Conservation (phyloP, 1,284 basidiomycete genomes). For the Moesziomyces sp. region DNA sequence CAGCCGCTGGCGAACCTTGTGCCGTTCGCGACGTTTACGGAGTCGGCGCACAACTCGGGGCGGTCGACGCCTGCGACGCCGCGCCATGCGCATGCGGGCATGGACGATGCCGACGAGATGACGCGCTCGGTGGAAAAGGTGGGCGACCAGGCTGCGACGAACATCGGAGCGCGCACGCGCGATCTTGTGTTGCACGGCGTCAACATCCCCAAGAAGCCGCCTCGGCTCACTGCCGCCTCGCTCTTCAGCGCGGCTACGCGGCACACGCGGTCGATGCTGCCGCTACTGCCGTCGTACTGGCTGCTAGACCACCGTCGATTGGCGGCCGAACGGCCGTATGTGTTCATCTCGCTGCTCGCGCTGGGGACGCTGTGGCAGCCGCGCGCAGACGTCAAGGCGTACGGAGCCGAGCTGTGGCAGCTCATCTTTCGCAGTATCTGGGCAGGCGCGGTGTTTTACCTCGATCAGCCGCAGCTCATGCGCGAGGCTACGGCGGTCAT, state of each 20-base stretch:
- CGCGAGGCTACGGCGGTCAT: slow-evolving; percentile 38
- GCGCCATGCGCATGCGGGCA: slow-evolving; percentile 12
- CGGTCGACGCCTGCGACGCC: slow-evolving; percentile 39
- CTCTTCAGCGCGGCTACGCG: slow-evolving; percentile 44
- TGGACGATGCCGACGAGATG: slow-evolving; percentile 45
- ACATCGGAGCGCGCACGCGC: slow-evolving; percentile 41
- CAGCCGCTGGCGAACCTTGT: slow-evolving; percentile 24
- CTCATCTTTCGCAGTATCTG: slow-evolving; percentile 48
- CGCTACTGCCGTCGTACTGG: slow-evolving; percentile 39
- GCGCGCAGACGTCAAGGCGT: slow-evolving; percentile 39
- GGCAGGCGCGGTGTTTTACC: slow-evolving; percentile 46
- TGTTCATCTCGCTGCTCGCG: slow-evolving; percentile 37
- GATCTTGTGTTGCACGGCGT: slow-evolving; percentile 49
- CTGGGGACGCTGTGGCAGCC: slow-evolving; percentile 47
- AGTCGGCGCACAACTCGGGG: slow-evolving; percentile 35
- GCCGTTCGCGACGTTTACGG: slow-evolving; percentile 42
- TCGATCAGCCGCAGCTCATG: slow-evolving; percentile 42
- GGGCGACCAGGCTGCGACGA: slow-evolving; percentile 43
- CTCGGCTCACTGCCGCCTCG: slow-evolving; percentile 38
- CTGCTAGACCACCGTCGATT: slow-evolving; percentile 39
- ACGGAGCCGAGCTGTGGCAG: slow-evolving; percentile 47
- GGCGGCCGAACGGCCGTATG: slow-evolving; percentile 37
- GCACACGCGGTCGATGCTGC: slow-evolving; percentile 31
- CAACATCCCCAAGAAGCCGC: slow-evolving; percentile 51
- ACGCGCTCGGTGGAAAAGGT: slow-evolving; percentile 40